Evolutionary conservation across 2,329 filamentous ascomycete species (phyloP).

Genomic region (Aspergillus fijiensis): DNA sequence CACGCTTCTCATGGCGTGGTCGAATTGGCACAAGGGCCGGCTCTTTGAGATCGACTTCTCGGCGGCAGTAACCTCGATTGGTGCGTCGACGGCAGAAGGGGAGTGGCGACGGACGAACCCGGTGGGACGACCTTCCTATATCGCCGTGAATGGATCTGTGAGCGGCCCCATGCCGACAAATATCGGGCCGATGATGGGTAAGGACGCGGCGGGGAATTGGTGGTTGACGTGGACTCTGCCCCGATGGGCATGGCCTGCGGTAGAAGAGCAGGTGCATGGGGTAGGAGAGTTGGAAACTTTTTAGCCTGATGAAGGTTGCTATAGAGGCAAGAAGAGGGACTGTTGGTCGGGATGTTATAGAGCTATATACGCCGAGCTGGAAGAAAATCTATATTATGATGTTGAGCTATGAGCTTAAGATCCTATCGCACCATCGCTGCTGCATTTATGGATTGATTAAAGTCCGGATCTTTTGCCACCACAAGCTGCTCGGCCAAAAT

Average conservation of each 20-base stretch:
- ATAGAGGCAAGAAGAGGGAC: background rate
- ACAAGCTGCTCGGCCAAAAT: no score
- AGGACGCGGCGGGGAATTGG: constrained; percentile 33
- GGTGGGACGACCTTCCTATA: constrained; percentile 9
- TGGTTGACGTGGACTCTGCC: constrained; percentile 28
- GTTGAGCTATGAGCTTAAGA: no score
- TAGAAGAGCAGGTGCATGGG: constrained; percentile 15
- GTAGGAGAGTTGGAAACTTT: background rate
- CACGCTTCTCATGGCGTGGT: constrained; percentile 36
- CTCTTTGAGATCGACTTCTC: constrained; percentile 43
- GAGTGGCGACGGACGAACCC: background rate
- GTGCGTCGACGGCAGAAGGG: background rate
- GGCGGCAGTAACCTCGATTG: constrained; percentile 18
- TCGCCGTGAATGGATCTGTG: background rate
- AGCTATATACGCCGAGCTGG: no score
- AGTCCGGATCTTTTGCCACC: no score
- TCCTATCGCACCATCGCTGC: no score
- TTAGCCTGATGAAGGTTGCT: background rate
- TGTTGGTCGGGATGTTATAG: no score
- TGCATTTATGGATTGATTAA: no score
- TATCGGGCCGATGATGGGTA: constrained; percentile 28
- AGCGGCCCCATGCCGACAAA: constrained; percentile 17
- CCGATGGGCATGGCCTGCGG: constrained; percentile 21
- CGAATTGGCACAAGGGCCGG: constrained; percentile 43
- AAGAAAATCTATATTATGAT: no score